Evolutionary conservation across 1,284 basidiomycete genomes (phyloP).

Genomic region (Ganoderma sinense): DNA sequence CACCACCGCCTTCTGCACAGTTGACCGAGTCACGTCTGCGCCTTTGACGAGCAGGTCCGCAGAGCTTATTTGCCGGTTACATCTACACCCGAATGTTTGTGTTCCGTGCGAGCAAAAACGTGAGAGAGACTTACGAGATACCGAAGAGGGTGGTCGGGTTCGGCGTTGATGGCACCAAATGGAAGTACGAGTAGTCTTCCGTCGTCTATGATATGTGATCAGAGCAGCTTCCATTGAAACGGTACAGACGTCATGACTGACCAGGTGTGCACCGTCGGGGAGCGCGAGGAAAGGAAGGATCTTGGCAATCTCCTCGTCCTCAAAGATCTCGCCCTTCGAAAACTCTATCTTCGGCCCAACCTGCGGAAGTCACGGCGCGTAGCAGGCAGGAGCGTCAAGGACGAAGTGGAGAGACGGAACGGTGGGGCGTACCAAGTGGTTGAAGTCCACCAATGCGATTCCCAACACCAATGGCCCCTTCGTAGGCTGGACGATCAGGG

Average conservation of each 20-base stretch:
- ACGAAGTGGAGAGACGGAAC: conserved; percentile 20
- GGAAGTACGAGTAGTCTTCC: conserved; percentile 98
- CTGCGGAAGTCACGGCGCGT: conserved; percentile 49
- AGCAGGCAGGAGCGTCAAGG: conserved; percentile 13
- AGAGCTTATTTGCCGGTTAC: conserved; percentile 94
- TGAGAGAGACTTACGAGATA: conserved; percentile 76
- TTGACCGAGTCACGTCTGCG: conserved; percentile 92
- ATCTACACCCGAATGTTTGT: conserved; percentile 53
- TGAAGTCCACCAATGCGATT: conserved; percentile 90
- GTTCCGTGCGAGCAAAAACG: background rate
- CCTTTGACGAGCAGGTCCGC: conserved; percentile 84
- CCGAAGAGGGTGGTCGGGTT: conserved; percentile 89
- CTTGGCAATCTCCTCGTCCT: conserved; percentile 83
- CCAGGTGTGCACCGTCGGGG: conserved; percentile 96
- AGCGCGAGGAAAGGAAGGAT: conserved; percentile 97
- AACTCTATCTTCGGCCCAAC: conserved; percentile 94
- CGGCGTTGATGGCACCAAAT: conserved; percentile 75
- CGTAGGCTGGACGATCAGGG: conserved; percentile 65
- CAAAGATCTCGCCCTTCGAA: conserved; percentile 70
- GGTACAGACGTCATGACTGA: conserved; percentile 41
- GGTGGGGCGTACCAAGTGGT: conserved; percentile 73
- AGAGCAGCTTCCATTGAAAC: background rate
- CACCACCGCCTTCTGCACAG: conserved; percentile 97
- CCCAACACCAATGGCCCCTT: conserved; percentile 76
- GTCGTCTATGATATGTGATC: conserved; percentile 61